These are phyloP conservation scores for Immersiporthe knoxdaviesiana DNA, from an alignment of 2,329 filamentous ascomycete species.

Conservation along the genomic window DNA sequence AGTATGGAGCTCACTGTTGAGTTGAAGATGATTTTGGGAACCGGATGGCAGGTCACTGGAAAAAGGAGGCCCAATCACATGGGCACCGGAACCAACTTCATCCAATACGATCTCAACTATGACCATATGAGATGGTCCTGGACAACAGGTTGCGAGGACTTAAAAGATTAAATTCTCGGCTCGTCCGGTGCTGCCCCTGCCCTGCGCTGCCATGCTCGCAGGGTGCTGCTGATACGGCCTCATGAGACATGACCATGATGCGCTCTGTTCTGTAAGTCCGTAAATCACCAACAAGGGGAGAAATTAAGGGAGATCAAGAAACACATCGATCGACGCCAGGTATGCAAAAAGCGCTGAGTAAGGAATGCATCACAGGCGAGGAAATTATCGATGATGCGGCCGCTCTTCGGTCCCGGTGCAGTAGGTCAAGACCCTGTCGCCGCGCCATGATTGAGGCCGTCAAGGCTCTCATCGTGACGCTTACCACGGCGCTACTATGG, in stretches of 20 bases:
- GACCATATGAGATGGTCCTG: neutral
- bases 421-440: neutral
- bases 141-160: too few relatives aligned
- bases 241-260: slow-evolving; percentile 12
- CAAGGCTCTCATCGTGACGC: neutral
- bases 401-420: neutral
- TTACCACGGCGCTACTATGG: neutral
- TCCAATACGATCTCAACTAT: neutral
- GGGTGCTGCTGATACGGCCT: neutral
- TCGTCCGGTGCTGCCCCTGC: neutral
- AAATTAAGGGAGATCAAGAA: slow-evolving; percentile 19
- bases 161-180: too few relatives aligned
- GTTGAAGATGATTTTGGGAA: neutral
- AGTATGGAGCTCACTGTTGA: neutral
- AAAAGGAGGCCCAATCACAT: too few relatives aligned
- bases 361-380: neutral
- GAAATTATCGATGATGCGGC: neutral
- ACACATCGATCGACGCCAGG: slow-evolving; percentile 24
- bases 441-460: neutral
- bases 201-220: too few relatives aligned
- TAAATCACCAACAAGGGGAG: slow-evolving; percentile 17
- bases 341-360: slow-evolving; percentile 10
- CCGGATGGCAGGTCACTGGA: neutral
- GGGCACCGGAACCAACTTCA: too few relatives aligned
- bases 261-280: slow-evolving; percentile 22